A percentile compares a stretch with the other conserved stretches of the same genome.
Conservation (phyloP, 2,329 filamentous ascomycete species). For the Exophiala oligosperma region DNA sequence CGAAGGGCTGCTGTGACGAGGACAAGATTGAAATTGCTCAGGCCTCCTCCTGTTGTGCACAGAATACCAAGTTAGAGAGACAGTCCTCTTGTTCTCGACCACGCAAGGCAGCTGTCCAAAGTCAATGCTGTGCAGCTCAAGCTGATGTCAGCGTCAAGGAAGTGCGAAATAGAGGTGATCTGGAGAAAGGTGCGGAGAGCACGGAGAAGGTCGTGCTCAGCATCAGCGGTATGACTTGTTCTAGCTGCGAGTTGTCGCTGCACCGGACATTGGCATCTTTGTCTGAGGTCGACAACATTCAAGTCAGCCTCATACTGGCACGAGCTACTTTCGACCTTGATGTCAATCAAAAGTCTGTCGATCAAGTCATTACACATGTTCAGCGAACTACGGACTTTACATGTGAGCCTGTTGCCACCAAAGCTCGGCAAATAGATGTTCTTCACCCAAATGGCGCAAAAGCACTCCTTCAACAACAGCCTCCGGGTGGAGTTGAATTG, state of each 20-base stretch:
- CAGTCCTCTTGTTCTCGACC: too few relatives aligned
- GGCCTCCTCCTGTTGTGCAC: too few relatives aligned
- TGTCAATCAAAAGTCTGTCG: slow-evolving; percentile 35
- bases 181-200: too few relatives aligned
- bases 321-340: slow-evolving; percentile 66
- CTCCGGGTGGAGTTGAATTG: slow-evolving; percentile 40
- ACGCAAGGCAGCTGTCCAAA: too few relatives aligned
- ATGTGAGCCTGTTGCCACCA: slow-evolving; percentile 51
- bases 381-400: slow-evolving; percentile 60
- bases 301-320: slow-evolving; percentile 64
- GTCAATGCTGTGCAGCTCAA: too few relatives aligned
- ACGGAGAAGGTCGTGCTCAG: slow-evolving; percentile 59
- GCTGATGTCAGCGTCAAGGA: too few relatives aligned
- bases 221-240: slow-evolving; percentile 71
- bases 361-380: slow-evolving; percentile 48
- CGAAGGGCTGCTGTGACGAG: too few relatives aligned
- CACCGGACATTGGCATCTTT: slow-evolving; percentile 53
- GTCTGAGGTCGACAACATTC: slow-evolving; percentile 54
- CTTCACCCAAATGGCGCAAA: slow-evolving; percentile 36
- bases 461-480: slow-evolving; percentile 41
- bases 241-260: slow-evolving; percentile 69
- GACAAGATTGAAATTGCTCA: too few relatives aligned
- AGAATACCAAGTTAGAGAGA: too few relatives aligned
- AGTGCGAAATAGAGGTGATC: too few relatives aligned
- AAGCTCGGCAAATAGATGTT: slow-evolving; percentile 55